phyloP scores from a whole-genome alignment of 2,329 filamentous ascomycete species.

The Pleurostoma richardsiae region DNA sequence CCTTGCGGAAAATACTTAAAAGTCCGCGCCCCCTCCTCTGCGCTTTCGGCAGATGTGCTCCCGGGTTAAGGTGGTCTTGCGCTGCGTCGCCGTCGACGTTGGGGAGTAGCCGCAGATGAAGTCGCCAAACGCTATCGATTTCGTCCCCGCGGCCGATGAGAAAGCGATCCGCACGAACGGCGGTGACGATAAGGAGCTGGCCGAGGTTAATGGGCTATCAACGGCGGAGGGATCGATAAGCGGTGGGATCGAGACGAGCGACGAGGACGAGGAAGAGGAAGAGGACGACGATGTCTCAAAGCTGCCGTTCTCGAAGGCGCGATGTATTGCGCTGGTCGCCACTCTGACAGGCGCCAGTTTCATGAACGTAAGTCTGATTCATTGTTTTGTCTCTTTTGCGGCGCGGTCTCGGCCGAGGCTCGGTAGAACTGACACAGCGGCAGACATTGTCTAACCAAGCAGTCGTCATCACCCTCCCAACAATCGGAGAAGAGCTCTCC shows the following conservation, averaged over 20 bases:
- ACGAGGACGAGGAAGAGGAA: not conserved
- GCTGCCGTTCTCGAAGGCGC: conserved; percentile 40
- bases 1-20: too few species aligned
- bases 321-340: conserved; percentile 48
- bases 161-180: too few species aligned
- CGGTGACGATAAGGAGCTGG: not conserved
- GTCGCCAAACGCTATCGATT: too few species aligned
- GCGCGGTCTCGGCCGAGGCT: not conserved
- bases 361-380: conserved; percentile 37
- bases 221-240: not conserved
- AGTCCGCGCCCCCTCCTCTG: too few species aligned
- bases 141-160: too few species aligned
- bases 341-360: conserved; percentile 52
- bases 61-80: too few species aligned
- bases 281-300: not conserved
- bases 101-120: too few species aligned
- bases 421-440: conserved; percentile 4
- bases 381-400: not conserved
- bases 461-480: conserved; percentile 57
- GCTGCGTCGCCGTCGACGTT: too few species aligned
- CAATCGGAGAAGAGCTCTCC: conserved; percentile 49
- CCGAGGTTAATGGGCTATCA: not conserved
- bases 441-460: conserved; percentile 54
- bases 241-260: not conserved
- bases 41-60: too few species aligned